Evolutionary conservation across 805 yeast species (phyloP).

Genomic region (Maudiozyma barnettii): DNA sequence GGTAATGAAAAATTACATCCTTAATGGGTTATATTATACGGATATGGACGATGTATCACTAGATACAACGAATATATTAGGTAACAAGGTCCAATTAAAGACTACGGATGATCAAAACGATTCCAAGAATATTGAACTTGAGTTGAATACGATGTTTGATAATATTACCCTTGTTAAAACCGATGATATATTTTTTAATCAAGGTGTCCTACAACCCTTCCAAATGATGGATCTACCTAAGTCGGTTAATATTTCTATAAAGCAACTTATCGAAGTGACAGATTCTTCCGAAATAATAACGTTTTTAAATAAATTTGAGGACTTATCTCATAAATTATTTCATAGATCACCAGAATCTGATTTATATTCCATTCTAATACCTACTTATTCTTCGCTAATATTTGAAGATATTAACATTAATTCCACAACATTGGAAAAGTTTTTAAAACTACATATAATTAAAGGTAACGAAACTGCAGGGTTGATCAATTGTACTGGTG

Average conservation of each 20-base stretch:
- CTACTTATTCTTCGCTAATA: constrained; percentile 48
- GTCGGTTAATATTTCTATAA: constrained; percentile 41
- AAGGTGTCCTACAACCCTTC: constrained; percentile 78
- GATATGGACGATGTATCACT: constrained; percentile 36
- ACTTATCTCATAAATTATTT: constrained; percentile 31
- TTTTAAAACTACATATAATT: constrained; percentile 61
- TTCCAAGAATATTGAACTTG: constrained; percentile 4
- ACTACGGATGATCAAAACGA: constrained; percentile 5
- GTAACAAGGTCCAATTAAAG: constrained; percentile 4
- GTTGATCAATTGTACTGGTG: constrained; percentile 40
- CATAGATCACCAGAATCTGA: constrained; percentile 20
- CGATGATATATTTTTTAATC: constrained; percentile 63
- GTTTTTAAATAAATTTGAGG: constrained; percentile 37
- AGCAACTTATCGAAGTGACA: constrained; percentile 49
- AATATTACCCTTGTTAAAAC: constrained; percentile 26
- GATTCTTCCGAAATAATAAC: constrained; percentile 38
- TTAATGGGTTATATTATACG: constrained; percentile 59
- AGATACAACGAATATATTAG: constrained; percentile 26
- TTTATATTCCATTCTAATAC: constrained; percentile 60
- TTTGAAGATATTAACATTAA: constrained; percentile 41
- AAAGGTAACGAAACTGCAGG: constrained; percentile 44
- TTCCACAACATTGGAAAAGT: constrained; percentile 38
- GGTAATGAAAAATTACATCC: constrained; percentile 48
- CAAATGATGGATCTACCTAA: constrained; percentile 48
- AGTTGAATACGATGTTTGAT: constrained; percentile 15